Evolutionary conservation across 1,284 basidiomycete species (phyloP), one percentile per base, ranked within the genome.

Genomic region (Ceratobasidium sp.): DNA sequence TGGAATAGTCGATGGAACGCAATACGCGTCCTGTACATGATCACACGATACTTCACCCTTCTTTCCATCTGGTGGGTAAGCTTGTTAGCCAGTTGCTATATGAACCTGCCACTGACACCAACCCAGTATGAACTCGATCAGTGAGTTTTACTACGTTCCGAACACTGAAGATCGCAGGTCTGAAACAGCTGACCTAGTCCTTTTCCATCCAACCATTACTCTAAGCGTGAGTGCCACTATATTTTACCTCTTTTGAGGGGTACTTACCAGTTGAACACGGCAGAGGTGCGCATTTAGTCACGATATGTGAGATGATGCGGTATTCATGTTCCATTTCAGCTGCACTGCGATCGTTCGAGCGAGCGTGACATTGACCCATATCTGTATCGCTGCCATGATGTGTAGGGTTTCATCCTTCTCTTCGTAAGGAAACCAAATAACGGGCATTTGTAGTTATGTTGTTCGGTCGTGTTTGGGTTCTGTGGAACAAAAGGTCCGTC

Each of bases 171-270:
- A 38, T 38, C 4, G 35, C 35, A 38, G 35, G 35, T 38, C 35
- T 38, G 35, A 38, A 38, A 38, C 35, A 38, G 35, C 4, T 4
- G 11, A 38, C 11, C 1, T 58, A 58, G 57, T 58, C 16, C 57
- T 58, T 30, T 58, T 58, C 41, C 57, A 58, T 23, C 57, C 57
- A 41, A 21, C 57, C 3, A 58, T 58, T 41, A 38, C 57, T 14
- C 57, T 32, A 16, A 58, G 41, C 57, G 57, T 58, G 41, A 41
- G 57, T 41, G 9, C 16, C 7, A 32, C 4, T 5, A 32, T 18
- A 55, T 14, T 5, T 1, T 13, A 4, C n/a, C 1, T 35, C 30
- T 18, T 14, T 5, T 54, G 54, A 32, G 6, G 11, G 4, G 35
- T 18, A 55, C 30, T 16, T 8, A 6, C 7, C n/a, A 2, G 7